Evolutionary conservation across 129 eudicot species (phyloP).

Genomic region (Saussurea involucrata): DNA sequence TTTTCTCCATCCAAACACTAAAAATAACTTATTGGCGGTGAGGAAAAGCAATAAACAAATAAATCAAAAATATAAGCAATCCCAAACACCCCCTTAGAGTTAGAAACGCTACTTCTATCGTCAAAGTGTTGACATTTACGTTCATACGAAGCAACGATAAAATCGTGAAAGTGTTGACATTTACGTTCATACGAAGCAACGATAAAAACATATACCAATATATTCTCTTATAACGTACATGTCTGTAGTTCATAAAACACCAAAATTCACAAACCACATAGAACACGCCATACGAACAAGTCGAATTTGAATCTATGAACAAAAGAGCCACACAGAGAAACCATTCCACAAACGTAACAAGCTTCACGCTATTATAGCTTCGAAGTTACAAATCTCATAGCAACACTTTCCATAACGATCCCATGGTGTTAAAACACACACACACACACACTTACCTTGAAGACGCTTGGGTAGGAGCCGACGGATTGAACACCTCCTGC

Average conservation of each 20-base stretch:
- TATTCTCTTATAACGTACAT: constrained; percentile 1
- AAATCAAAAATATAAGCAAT: too few species aligned
- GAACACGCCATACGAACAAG: constrained; percentile 15
- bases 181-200: background rate
- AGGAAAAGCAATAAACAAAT: too few species aligned
- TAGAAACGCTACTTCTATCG: too few species aligned
- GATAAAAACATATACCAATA: background rate
- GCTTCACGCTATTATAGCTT: constrained; percentile 11
- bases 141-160: too few species aligned
- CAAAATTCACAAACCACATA: constrained; percentile 36
- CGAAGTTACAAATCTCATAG: constrained; percentile 17
- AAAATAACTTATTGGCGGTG: too few species aligned
- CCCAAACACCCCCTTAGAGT: too few species aligned
- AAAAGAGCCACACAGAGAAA: constrained; percentile 6
- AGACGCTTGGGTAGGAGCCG: constrained; percentile 27
- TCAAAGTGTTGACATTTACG: too few species aligned
- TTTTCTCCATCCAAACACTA: too few species aligned
- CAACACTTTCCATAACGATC: constrained; percentile 16
- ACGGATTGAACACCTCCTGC: constrained; percentile 28
- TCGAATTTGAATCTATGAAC: constrained; percentile 17
- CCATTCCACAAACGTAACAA: background rate
- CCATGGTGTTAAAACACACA: background rate
- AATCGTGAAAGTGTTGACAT: too few species aligned
- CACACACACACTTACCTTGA: constrained; percentile 29
- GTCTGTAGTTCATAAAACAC: constrained; percentile 24